Base-by-base conservation (phyloP, 257 asterid genomes). In the Thymus mandschuricus region DNA sequence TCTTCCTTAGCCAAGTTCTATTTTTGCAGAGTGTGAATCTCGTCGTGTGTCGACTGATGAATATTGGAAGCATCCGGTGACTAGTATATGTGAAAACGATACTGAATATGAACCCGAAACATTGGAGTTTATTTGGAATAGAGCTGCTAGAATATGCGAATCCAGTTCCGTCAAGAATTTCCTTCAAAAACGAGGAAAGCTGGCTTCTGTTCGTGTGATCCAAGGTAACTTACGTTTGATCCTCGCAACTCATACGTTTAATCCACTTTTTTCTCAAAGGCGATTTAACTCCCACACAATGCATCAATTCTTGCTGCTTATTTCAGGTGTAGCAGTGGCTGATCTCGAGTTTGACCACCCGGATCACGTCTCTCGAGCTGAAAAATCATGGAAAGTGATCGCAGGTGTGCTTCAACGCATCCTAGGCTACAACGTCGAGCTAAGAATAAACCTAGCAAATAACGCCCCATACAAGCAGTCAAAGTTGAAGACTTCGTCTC, bases 331-430 rank as follows among this genome's bases (percentile, higher is more conserved):
- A 76, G 88, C 96, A 52, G 86, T 92, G 69, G 97, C 92, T 57
- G 96, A 78, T 60, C 55, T 95, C 76, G 96, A 86, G 78, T 95
- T 95, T 54, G 84, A 71, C 78, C 85, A 64, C 76, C 87, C 87
- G 2, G 83, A 89, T 60, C 73, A 88, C 44, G 88, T 85, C 21
- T 78, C 86, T 0, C 89, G 84, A 81, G 98, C 98, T 2, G 98
- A 92, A 79, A 88, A 86, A 57, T 85, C 88, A 1, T 92, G 98
- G 99, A 92, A 95, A 81, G 76, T 69, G 68, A 92, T 92, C 29
- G 95, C 99, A 1, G 82, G 86, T 59, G 88, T 92, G 11, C 92
- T 95, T 65, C 98, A 95, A 74, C 79, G 64, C n/a, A 72, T 81
- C 33, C 82, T 95, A 29, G 92, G 92, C 46, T 81, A 83, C 74